phyloP scores from a whole-genome alignment of 2,329 filamentous ascomycete genomes.

The Paraphoma chrysanthemicola region DNA sequence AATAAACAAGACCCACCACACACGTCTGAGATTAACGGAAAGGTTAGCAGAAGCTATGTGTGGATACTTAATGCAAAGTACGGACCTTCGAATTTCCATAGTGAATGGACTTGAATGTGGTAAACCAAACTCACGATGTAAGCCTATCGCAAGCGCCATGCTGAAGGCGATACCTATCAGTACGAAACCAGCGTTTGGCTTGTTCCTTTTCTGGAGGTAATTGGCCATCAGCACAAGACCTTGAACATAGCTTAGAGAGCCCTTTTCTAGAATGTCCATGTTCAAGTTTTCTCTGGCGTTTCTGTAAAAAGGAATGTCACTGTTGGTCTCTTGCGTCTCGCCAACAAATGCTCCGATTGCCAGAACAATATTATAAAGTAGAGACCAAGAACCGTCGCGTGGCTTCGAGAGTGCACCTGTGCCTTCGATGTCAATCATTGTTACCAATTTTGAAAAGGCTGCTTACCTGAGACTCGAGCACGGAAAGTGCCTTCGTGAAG shows the following conservation, averaged over 20 bases:
- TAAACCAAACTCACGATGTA: conserved; percentile 59
- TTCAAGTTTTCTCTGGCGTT: conserved; percentile 56
- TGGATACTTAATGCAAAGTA: background rate
- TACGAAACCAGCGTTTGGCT: conserved; percentile 60
- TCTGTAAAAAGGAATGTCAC: conserved; percentile 56
- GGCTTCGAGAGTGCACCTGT: conserved; percentile 25
- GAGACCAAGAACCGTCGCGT: conserved; percentile 54
- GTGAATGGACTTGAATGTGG: conserved; percentile 54
- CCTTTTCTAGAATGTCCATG: conserved; percentile 57
- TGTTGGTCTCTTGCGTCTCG: conserved; percentile 49
- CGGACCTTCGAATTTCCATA: conserved; percentile 38
- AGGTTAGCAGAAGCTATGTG: background rate
- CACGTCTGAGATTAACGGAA: conserved; percentile 24
- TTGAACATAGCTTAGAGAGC: conserved; percentile 58
- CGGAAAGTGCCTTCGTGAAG: conserved; percentile 57
- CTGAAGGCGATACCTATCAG: conserved; percentile 57
- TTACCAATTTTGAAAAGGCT: conserved; percentile 49
- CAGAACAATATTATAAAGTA: conserved; percentile 48
- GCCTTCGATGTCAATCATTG: conserved; percentile 15
- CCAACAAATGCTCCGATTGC: conserved; percentile 56
- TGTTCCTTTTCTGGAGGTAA: conserved; percentile 59
- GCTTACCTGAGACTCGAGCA: conserved; percentile 53
- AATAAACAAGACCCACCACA: conserved; percentile 51
- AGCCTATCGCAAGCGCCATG: conserved; percentile 58
- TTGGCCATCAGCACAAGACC: conserved; percentile 57